Evolutionary conservation across 768 basidiomycete genomes (phyloP).

Genomic region (Leccinum arenicola): DNA sequence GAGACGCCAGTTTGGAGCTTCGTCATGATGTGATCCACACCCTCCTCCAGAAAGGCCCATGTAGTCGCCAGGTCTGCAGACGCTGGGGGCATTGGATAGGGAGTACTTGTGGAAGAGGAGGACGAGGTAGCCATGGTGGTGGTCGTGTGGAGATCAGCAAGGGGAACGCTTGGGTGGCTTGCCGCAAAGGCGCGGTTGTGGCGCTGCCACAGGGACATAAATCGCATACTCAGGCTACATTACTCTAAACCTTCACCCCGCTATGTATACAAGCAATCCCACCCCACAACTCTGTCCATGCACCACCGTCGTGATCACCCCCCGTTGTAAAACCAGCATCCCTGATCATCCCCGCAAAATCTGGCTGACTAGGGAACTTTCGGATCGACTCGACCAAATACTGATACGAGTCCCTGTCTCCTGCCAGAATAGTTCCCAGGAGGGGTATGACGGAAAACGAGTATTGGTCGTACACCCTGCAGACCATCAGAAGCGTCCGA

Average conservation of each 20-base stretch:
- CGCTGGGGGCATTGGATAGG: slow-evolving; percentile 59
- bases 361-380: slow-evolving; percentile 82
- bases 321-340: slow-evolving; percentile 82
- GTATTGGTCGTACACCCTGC: slow-evolving; percentile 89
- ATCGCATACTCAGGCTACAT: background rate
- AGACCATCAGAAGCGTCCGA: slow-evolving; percentile 5
- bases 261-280: slow-evolving; percentile 86
- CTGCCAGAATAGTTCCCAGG: slow-evolving; percentile 94
- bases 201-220: slow-evolving; percentile 16
- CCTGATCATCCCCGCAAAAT: slow-evolving; percentile 86
- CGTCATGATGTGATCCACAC: slow-evolving; percentile 89
- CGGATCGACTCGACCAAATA: slow-evolving; percentile 98
- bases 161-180: slow-evolving; percentile 8
- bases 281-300: slow-evolving; percentile 84
- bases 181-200: slow-evolving; percentile 29
- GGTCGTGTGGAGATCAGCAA: slow-evolving; percentile 27
- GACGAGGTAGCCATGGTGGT: slow-evolving; percentile 33
- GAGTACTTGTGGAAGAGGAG: slow-evolving; percentile 29
- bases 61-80: slow-evolving; percentile 77
- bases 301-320: slow-evolving; percentile 71
- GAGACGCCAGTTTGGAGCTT: slow-evolving; percentile 86
- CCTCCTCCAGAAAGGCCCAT: slow-evolving; percentile 85
- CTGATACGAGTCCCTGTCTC: slow-evolving; percentile 93
- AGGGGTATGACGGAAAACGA: slow-evolving; percentile 95
- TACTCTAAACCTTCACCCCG: slow-evolving; percentile 68